phyloP scores from a whole-genome alignment of 306 rosid species.

The Gastrolobium villosum region DNA sequence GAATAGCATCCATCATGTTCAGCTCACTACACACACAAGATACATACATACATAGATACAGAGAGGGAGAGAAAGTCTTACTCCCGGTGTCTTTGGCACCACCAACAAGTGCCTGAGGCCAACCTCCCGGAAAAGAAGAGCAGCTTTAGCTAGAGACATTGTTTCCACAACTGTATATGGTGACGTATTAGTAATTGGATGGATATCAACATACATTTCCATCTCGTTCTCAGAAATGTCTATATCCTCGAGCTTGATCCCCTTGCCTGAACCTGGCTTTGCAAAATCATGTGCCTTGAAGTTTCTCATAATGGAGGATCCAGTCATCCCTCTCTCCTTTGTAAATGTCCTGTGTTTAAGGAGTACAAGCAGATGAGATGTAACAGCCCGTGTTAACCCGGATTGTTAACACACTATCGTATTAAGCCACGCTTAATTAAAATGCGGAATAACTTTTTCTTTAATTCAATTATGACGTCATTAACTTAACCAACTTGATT shows the following conservation, averaged over 20 bases:
- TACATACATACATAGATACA: background rate
- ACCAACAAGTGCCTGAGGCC: slow-evolving; percentile 85
- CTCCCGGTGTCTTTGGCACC: slow-evolving; percentile 71
- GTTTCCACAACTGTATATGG: slow-evolving; percentile 78
- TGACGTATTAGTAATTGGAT: slow-evolving; percentile 70
- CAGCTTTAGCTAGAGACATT: slow-evolving; percentile 79
- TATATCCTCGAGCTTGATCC: slow-evolving; percentile 65
- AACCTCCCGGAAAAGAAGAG: slow-evolving; percentile 72
- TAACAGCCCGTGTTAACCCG: too few species aligned
- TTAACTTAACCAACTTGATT: too few species aligned
- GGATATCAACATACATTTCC: slow-evolving; percentile 85
- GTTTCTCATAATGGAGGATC: slow-evolving; percentile 46
- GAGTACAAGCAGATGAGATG: slow-evolving; percentile 80
- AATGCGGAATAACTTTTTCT: too few species aligned
- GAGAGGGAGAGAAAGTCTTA: slow-evolving; percentile 41
- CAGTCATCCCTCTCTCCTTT: slow-evolving; percentile 43
- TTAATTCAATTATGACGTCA: too few species aligned
- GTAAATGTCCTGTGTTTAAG: slow-evolving; percentile 67
- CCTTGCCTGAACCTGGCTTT: slow-evolving; percentile 83
- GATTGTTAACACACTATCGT: too few species aligned
- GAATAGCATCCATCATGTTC: background rate
- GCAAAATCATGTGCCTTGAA: slow-evolving; percentile 74
- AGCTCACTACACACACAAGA: too few species aligned
- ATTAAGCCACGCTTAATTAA: too few species aligned
- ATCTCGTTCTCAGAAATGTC: slow-evolving; percentile 66